Conservation (phyloP, 2,329 filamentous ascomycete species). For the Thielaviopsis ethacetica region DNA sequence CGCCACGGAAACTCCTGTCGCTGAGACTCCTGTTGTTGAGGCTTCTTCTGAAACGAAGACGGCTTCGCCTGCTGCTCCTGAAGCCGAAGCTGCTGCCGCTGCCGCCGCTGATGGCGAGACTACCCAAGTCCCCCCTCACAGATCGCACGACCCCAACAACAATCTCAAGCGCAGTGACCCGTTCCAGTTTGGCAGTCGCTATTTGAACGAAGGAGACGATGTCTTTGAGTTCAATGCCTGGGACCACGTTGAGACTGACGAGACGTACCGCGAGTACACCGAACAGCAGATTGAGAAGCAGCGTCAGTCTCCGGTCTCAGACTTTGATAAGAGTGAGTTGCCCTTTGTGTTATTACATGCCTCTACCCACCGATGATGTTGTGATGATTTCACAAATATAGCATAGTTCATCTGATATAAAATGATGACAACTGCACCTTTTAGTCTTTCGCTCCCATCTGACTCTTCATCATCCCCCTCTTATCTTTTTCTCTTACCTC, state of each 20-base stretch:
- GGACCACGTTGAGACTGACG: constrained; percentile 93
- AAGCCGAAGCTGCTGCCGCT: neutral
- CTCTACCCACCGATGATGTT: constrained; percentile 20
- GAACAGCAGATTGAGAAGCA: constrained; percentile 74
- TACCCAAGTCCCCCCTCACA: constrained; percentile 35
- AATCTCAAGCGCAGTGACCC: constrained; percentile 81
- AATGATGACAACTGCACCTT: constrained; percentile 44
- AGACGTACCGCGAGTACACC: constrained; percentile 71
- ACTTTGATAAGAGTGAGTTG: constrained; percentile 69
- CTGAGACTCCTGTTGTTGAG: neutral
- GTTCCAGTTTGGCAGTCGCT: constrained; percentile 88
- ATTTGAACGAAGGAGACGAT: constrained; percentile 67
- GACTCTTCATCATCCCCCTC: constrained; percentile 24
- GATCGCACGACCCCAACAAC: constrained; percentile 52
- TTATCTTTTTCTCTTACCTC: constrained; percentile 7
- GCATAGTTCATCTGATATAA: constrained; percentile 57
- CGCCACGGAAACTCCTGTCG: neutral
- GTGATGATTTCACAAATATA: constrained; percentile 40
- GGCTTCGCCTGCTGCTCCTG: neutral
- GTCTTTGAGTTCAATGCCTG: constrained; percentile 97
- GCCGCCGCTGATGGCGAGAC: neutral
- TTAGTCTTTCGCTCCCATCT: constrained; percentile 64
- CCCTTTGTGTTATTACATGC: constrained; percentile 1
- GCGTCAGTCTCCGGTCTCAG: constrained; percentile 69
- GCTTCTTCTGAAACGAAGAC: constrained; percentile 5